Evolutionary conservation across 129 eudicot genomes (phyloP).

Genomic region (Heracleum sosnowskyi): DNA sequence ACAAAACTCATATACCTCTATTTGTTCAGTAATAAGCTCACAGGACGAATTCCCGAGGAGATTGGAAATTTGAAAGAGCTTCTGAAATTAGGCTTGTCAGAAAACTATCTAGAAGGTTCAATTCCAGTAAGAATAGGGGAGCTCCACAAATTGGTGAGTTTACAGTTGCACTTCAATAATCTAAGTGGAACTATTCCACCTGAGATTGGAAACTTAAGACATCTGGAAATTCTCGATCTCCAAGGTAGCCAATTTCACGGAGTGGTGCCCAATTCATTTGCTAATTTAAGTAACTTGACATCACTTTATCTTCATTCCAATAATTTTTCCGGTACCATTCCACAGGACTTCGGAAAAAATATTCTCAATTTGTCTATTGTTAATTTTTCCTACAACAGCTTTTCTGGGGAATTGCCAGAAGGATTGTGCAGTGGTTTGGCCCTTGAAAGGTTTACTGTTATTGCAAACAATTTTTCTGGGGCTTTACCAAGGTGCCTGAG

Average conservation of each 20-base stretch:
- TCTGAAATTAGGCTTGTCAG: conserved; percentile 35
- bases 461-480: conserved; percentile 16
- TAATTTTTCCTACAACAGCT: conserved; percentile 64
- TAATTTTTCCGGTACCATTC: conserved; percentile 38
- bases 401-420: conserved; percentile 39
- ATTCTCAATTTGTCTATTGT: conserved; percentile 32
- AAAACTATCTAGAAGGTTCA: conserved; percentile 46
- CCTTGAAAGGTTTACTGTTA: neutral
- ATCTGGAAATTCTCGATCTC: conserved; percentile 35
- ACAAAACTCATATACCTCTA: conserved; percentile 34
- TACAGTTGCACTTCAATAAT: conserved; percentile 46
- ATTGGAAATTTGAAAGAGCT: conserved; percentile 42
- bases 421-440: conserved; percentile 38
- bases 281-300: conserved; percentile 29
- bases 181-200: conserved; percentile 56
- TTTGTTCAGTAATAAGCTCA: conserved; percentile 41
- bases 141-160: conserved; percentile 22
- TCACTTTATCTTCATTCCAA: conserved; percentile 35
- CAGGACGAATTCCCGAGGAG: conserved; percentile 52
- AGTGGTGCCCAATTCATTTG: conserved; percentile 44
- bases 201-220: conserved; percentile 47
- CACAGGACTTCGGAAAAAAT: conserved; percentile 45
- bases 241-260: conserved; percentile 41
- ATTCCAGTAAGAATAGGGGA: conserved; percentile 53
- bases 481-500: conserved; percentile 15